These are phyloP conservation scores for Metarhizium album DNA, from an alignment of 2,329 filamentous ascomycete genomes.

Conservation along the genomic window DNA sequence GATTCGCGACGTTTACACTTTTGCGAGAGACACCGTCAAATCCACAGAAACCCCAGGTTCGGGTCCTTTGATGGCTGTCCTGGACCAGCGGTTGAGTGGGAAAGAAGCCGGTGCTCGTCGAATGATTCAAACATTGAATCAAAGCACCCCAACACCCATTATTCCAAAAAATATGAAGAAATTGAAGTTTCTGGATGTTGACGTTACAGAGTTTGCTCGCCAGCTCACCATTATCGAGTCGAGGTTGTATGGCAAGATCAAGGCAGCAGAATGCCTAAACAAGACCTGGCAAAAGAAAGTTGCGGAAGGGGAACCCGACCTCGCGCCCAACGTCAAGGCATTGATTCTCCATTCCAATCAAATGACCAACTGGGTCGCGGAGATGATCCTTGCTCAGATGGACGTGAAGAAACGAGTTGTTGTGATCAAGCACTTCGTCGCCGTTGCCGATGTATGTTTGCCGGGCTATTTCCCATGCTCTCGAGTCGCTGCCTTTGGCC, in stretches of 20 bases:
- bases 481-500: not conserved
- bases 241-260: conserved; percentile 88
- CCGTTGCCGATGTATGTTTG: conserved; percentile 80
- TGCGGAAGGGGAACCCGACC: conserved; percentile 67
- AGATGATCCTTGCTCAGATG: conserved; percentile 92
- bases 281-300: conserved; percentile 99
- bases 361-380: conserved; percentile 97
- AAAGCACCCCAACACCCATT: conserved; percentile 75
- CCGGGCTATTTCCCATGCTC: not conserved
- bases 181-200: conserved; percentile 95
- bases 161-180: conserved; percentile 99
- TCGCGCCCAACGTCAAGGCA: conserved; percentile 88
- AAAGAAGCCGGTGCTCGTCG: conserved; percentile 80
- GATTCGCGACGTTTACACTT: conserved; percentile 79
- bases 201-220: conserved; percentile 90
- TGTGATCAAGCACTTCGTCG: conserved; percentile 96
- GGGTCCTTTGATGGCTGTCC: conserved; percentile 68
- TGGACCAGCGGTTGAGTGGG: conserved; percentile 80
- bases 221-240: conserved; percentile 97
- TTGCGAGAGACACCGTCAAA: conserved; percentile 85
- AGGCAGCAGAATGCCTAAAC: conserved; percentile 89
- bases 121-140: conserved; percentile 76
- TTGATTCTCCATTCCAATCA: conserved; percentile 97
- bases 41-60: conserved; percentile 89
- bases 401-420: conserved; percentile 94